Evolutionary conservation across 225 moss, liverwort and hornwort genomes (phyloP).

Genomic region (Bryoerythrophyllum caledonicum): DNA sequence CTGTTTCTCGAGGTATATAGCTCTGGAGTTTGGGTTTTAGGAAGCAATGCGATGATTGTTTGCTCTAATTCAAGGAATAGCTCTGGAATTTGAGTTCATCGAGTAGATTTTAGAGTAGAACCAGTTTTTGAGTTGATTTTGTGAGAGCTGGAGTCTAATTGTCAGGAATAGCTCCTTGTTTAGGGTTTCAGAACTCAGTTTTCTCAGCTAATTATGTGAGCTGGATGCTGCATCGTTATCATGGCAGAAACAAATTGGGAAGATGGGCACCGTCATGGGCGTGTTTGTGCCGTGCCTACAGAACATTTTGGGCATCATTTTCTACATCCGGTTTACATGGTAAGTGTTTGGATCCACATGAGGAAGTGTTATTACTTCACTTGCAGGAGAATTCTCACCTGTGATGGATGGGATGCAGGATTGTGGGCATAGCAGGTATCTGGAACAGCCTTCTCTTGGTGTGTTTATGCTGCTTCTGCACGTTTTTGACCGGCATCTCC

Average conservation of each 20-base stretch:
- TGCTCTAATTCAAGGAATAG: no score
- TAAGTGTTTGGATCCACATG: conserved; percentile 17
- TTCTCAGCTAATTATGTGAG: no score
- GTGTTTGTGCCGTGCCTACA: conserved; percentile 92
- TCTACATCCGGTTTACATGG: conserved; percentile 91
- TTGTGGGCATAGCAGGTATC: conserved; percentile 85
- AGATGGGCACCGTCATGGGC: conserved; percentile 88
- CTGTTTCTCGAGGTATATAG: conserved; percentile 43
- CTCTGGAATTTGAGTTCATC: no score
- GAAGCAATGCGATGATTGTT: no score
- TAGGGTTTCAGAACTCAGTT: no score
- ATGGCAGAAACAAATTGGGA: conserved; percentile 68
- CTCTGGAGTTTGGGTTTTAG: no score
- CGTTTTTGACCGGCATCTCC: conserved; percentile 81
- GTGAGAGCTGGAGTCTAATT: no score
- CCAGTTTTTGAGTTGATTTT: no score
- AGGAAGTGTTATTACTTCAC: no score
- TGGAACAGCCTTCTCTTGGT: conserved; percentile 87
- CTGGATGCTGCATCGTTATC: no score
- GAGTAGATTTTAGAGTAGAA: no score
- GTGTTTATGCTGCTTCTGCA: conserved; percentile 81
- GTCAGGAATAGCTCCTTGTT: no score
- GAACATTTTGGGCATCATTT: conserved; percentile 89
- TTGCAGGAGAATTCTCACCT: background rate
- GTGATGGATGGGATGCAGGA: conserved; percentile 52